phyloP scores from a whole-genome alignment of 225 moss, liverwort and hornwort genomes.

The Anthoceros angustus region DNA sequence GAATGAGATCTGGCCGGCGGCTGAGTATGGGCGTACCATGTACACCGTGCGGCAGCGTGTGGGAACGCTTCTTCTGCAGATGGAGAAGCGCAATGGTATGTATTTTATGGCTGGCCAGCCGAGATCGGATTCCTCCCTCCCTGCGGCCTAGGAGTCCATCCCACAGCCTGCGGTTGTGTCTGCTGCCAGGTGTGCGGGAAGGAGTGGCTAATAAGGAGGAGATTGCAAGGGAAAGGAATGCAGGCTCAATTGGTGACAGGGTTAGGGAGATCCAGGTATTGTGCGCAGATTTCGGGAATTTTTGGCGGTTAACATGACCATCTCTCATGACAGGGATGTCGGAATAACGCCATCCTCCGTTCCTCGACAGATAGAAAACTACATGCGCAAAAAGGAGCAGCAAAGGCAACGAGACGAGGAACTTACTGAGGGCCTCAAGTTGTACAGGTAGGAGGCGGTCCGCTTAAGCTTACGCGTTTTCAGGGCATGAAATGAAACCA shows the following conservation, averaged over 20 bases:
- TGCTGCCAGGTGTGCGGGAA: constrained; percentile 41
- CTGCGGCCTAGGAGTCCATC: not conserved
- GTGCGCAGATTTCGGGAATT: not conserved
- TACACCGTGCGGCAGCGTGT: constrained; percentile 93
- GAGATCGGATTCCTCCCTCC: not conserved
- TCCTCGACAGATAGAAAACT: constrained; percentile 46
- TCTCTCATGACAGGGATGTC: not conserved
- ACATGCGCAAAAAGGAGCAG: constrained; percentile 81
- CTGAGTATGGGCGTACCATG: constrained; percentile 98
- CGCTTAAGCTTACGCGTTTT: not conserved
- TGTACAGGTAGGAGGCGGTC: constrained; percentile 34
- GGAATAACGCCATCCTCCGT: not conserved
- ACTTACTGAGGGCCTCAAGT: constrained; percentile 49
- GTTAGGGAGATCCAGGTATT: constrained; percentile 76
- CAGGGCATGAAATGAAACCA: not conserved
- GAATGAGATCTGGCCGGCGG: constrained; percentile 83
- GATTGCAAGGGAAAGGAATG: constrained; percentile 66
- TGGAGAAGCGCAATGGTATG: constrained; percentile 81
- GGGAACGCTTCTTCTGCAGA: constrained; percentile 52
- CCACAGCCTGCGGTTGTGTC: not conserved
- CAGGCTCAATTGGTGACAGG: constrained; percentile 58
- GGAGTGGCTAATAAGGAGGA: constrained; percentile 49
- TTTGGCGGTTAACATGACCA: too few species aligned
- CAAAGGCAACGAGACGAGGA: constrained; percentile 50
- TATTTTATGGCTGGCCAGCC: not conserved